These are phyloP conservation scores for Buddleja alternifolia DNA, from an alignment of 257 asterid species.

Conservation along the genomic window DNA sequence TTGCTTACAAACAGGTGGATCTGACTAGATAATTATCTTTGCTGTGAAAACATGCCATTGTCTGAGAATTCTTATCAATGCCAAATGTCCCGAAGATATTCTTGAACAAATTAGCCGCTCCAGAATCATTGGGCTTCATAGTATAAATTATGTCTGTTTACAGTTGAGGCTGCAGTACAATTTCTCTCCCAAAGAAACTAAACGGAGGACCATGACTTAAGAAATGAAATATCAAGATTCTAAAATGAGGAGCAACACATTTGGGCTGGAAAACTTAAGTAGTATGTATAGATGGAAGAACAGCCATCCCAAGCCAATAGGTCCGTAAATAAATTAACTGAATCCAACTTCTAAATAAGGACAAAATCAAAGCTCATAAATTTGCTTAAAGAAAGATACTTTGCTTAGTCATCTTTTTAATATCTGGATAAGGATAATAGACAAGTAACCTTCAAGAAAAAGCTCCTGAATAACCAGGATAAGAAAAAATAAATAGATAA, in stretches of 20 bases:
- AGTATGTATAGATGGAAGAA: conserved; percentile 6
- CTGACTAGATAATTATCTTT: conserved; percentile 33
- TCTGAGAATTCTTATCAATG: conserved; percentile 33
- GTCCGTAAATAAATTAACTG: neutral
- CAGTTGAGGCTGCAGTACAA: conserved; percentile 42
- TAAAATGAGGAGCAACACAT: conserved; percentile 16
- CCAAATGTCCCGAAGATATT: conserved; percentile 60
- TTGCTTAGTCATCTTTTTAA: neutral
- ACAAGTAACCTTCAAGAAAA: conserved; percentile 3
- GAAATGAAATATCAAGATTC: conserved; percentile 19
- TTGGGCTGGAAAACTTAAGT: too few species aligned
- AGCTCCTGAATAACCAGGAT: too few species aligned
- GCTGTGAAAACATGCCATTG: conserved; percentile 44
- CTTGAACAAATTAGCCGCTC: conserved; percentile 64
- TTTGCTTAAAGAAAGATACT: neutral
- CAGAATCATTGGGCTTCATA: conserved; percentile 65
- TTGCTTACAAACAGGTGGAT: conserved; percentile 81
- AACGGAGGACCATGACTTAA: conserved; percentile 11
- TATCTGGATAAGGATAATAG: neutral
- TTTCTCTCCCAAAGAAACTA: conserved; percentile 24
- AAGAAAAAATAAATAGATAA: conserved; percentile 25
- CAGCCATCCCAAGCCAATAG: conserved; percentile 11
- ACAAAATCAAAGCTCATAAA: neutral
- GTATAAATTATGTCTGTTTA: conserved; percentile 67
- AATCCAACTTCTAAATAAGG: neutral